Evolutionary conservation across 78 protist genomes (phyloP), one percentile per base, ranked within the genome.

Genomic region (Dictyostelium intermedium): DNA sequence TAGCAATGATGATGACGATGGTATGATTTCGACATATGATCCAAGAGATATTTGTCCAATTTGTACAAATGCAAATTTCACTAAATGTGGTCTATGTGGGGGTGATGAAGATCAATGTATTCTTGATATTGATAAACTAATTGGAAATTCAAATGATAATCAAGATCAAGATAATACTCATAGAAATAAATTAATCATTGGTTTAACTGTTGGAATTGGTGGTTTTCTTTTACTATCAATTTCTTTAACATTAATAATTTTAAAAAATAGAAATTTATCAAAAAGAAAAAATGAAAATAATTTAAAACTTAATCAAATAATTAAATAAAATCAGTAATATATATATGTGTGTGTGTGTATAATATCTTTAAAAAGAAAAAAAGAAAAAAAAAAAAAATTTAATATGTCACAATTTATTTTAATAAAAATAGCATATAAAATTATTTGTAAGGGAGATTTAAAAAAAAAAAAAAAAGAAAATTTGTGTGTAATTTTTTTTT

Each of bases 81-180:
- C 69, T 30, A 25, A 3, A 14, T 87, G 94, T 50, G 85, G 87
- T 13, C n/a, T 89, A 30, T 89, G 94, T 70, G 85, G 85, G 34
- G 94, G 94, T 72, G 2, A 16, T 18, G 45, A 72, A 72, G 32
- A 11, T 72, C 39, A 66, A 66, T 72, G 79, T 72, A 13, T 18
- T 34, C n/a, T 56, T 5, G 66, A 56, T 56, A 56, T 3, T 56
- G 25, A 56, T 20, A 56, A 23, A 72, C 32, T 69, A 11, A 18
- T 72, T 72, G 45, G 20, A 16, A 72, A 11, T 72, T 30, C 35
- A 27, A 18, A 34, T 72, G 7, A 18, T 72, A 72, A 9, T 32
- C 13, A 30, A 32, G 0, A 13, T 72, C 1, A 34, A 5, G 27
- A 16, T 72, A 41, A 34, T 72, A 9, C 39, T 27, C 39, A 66